Evolutionary conservation across 2,329 filamentous ascomycete species (phyloP), one percentile per base, ranked within the genome.

Genomic region (Pezicula neosporulosa): DNA sequence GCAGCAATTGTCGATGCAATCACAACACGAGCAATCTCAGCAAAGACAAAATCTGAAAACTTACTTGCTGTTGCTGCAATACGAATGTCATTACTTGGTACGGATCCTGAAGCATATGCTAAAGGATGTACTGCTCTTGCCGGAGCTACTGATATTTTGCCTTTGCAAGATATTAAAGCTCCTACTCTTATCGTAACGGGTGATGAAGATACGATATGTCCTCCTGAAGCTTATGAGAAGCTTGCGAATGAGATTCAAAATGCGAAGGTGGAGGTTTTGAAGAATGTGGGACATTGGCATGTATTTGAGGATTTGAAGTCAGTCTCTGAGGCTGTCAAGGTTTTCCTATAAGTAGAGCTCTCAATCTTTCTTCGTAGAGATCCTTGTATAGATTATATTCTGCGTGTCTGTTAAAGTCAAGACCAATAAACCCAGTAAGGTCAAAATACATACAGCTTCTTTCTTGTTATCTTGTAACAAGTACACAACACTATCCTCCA

Each of bases 31-130:
- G 69, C 65, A 2, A 72, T 68, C 2, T 75, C 73, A 1, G 50
- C 57, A 1, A 60, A 64, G 19, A 72, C 69, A 4, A 69, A 72
- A 53, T 49, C 54, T 1, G 56, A 60, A 0, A 73, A 72, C n/a
- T 67, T 69, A 0, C 50, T 79, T 1, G 72, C 70, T 2, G 52
- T 72, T 9, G 61, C 71, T 2, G 74, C 76, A 0, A 64, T 75
- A 8, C 61, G 72, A 6, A 57, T 75, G 24, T 74, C 70, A 5
- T 62, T 82, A 2, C 61, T 79, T 0, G 62, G 68, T 0, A 76
- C 78, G 54, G 73, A 80, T 55, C 68, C 75, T 0, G 78, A 82
- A 54, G 75, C 74, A 1, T 82, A 81, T 60, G 78, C 78, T 1
- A 82, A 82, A 54, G 78, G 70, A 0, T 77, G 75, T 39, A 66